phyloP scores from a whole-genome alignment of 805 yeast genomes.

The Starmerella stellata region DNA sequence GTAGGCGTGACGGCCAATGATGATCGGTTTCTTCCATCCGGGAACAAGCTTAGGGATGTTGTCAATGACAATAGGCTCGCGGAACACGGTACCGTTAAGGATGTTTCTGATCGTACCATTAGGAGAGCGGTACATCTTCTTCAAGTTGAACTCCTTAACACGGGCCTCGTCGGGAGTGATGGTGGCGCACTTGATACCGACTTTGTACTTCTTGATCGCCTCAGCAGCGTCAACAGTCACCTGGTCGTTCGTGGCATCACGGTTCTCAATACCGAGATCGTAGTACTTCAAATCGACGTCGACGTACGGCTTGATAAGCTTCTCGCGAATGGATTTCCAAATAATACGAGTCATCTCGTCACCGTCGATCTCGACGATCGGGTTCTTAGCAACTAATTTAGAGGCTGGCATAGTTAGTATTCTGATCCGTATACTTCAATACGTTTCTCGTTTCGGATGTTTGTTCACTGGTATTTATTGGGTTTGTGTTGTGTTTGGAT shows the following conservation, averaged over 20 bases:
- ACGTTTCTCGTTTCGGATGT: neutral
- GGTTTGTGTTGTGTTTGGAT: neutral
- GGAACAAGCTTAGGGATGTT: constrained; percentile 75
- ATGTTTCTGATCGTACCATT: constrained; percentile 94
- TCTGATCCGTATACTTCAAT: too few relatives aligned
- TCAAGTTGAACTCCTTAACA: constrained; percentile 73
- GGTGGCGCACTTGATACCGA: constrained; percentile 94
- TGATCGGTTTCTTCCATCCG: constrained; percentile 87
- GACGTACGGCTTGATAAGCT: constrained; percentile 67
- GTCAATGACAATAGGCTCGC: constrained; percentile 89
- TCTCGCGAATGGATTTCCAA: constrained; percentile 78
- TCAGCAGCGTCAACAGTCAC: constrained; percentile 80
- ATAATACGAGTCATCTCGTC: constrained; percentile 95
- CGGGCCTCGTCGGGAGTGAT: constrained; percentile 91
- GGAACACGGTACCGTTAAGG: constrained; percentile 88
- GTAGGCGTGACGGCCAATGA: constrained; percentile 92
- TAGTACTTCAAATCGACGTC: constrained; percentile 80
- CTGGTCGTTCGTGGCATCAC: constrained; percentile 76
- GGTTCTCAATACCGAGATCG: constrained; percentile 69
- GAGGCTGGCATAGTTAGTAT: constrained; percentile 17
- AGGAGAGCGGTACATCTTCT: constrained; percentile 96
- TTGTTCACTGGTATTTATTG: neutral
- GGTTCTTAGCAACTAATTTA: constrained; percentile 55
- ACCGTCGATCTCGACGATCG: constrained; percentile 94
- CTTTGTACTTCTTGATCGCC: constrained; percentile 75